phyloP scores from a whole-genome alignment of 2,329 filamentous ascomycete species.

The Trichoderma asperellum region DNA sequence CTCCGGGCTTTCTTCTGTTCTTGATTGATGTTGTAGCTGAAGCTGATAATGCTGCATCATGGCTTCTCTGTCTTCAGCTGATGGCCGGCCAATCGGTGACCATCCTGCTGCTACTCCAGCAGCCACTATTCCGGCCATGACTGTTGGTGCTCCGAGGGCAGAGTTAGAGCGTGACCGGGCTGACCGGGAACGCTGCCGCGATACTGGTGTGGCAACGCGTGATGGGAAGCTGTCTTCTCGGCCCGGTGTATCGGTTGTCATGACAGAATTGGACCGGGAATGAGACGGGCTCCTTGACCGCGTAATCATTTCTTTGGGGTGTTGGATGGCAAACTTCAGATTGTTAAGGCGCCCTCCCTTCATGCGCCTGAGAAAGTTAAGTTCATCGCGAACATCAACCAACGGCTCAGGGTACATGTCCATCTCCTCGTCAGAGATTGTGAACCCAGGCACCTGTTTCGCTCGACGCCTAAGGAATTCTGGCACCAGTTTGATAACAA shows the following conservation, averaged over 20 bases:
- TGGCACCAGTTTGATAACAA: slow-evolving; percentile 59
- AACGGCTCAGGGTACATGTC: slow-evolving; percentile 71
- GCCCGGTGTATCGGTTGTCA: slow-evolving; percentile 64
- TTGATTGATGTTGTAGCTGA: slow-evolving; percentile 6
- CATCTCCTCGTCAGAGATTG: slow-evolving; percentile 70
- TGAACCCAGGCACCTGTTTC: slow-evolving; percentile 56
- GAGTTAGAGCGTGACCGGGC: slow-evolving; percentile 69
- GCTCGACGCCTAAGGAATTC: slow-evolving; percentile 56
- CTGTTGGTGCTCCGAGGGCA: slow-evolving; percentile 72
- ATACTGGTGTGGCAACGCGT: slow-evolving; percentile 60
- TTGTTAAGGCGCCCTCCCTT: slow-evolving; percentile 83
- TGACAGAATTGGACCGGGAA: slow-evolving; percentile 62
- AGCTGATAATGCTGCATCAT: slow-evolving; percentile 21
- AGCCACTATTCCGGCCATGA: slow-evolving; percentile 83
- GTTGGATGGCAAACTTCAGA: slow-evolving; percentile 75
- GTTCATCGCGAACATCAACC: slow-evolving; percentile 76
- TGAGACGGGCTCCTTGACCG: slow-evolving; percentile 66
- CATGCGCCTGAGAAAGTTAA: slow-evolving; percentile 77
- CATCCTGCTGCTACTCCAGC: slow-evolving; percentile 76
- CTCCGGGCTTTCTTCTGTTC: slow-evolving; percentile 31
- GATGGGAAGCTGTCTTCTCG: slow-evolving; percentile 57
- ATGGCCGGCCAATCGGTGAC: slow-evolving; percentile 66
- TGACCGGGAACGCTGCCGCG: slow-evolving; percentile 68
- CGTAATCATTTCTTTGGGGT: slow-evolving; percentile 70
- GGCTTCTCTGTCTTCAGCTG: slow-evolving; percentile 36